Evolutionary conservation across 257 asterid genomes (phyloP), one percentile per base, ranked within the genome.

Genomic region (Nicotiana sylvestris): DNA sequence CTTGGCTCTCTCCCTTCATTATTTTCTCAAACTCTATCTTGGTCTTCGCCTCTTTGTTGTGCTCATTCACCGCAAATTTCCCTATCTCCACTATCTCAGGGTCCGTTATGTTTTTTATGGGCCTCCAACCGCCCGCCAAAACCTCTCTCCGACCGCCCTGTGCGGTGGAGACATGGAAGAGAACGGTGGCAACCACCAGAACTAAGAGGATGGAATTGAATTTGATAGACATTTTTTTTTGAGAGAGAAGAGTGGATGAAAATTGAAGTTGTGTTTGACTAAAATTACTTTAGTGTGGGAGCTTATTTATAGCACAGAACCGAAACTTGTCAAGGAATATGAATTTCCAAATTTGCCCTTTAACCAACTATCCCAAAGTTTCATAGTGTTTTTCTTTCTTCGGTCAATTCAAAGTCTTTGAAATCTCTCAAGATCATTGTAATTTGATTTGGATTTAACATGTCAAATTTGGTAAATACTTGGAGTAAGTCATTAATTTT

Each of bases 21-120:
- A 89, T 88, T 3, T 55, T 12, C 25, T 57, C 72, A 17, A 88
- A 87, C 11, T 17, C 32, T 87, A 89, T 66, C 1, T 76, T 37
- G 2, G 66, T 2, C 0, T 82, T 21, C 0, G 72, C 83, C 84
- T 66, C 10, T 9, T 84, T 86, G 85, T 91, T 88, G 84, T 88
- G 81, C 70, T 82, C 87, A 74, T 60, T 8, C 68, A 88, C 88
- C 49, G 91, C 91, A 55, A 82, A 89, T 6, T 83, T 74, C 5
- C 86, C 92, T 16, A 78, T 57, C 17, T 55, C 9, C 70, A 56
- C 83, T 77, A 89, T 87, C 56, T 43, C 39, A 12, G 87, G 83
- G 2, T 65, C 79, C 12, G 82, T 85, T 13, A 76, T 87, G 35
- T 80, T 60, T 10, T 33, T 18, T 56, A 90, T 87, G 8, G 74